Evolutionary conservation across 2,329 filamentous ascomycete species (phyloP).

Genomic region (Pseudocercospora cruenta): DNA sequence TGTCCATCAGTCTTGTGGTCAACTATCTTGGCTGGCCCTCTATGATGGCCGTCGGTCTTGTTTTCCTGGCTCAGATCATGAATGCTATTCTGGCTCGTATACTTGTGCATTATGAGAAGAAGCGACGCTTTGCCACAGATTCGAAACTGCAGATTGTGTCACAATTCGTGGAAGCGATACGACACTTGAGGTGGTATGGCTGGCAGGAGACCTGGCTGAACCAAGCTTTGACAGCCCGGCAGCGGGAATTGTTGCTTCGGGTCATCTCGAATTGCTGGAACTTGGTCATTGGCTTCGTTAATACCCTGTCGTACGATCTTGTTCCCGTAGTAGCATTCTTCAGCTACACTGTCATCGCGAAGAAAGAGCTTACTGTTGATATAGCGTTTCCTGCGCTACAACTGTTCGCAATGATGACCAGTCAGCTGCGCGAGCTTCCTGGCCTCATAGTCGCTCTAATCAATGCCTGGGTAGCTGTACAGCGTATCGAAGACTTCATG

Average conservation of each 20-base stretch:
- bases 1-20: slow-evolving; percentile 76
- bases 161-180: slow-evolving; percentile 84
- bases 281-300: slow-evolving; percentile 68
- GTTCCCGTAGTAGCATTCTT: slow-evolving; percentile 83
- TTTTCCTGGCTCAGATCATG: slow-evolving; percentile 63
- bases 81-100: slow-evolving; percentile 70
- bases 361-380: slow-evolving; percentile 71
- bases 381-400: slow-evolving; percentile 85
- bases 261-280: slow-evolving; percentile 67
- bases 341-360: slow-evolving; percentile 74
- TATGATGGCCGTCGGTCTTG: slow-evolving; percentile 68
- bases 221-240: slow-evolving; percentile 68
- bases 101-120: slow-evolving; percentile 69
- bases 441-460: slow-evolving; percentile 74
- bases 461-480: slow-evolving; percentile 81
- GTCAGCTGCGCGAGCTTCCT: slow-evolving; percentile 73
- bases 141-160: slow-evolving; percentile 76
- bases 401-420: slow-evolving; percentile 75
- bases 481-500: slow-evolving; percentile 85
- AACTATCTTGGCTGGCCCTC: slow-evolving; percentile 79
- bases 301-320: slow-evolving; percentile 70
- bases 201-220: slow-evolving; percentile 78
- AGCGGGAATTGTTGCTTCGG: slow-evolving; percentile 67
- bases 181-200: slow-evolving; percentile 79
- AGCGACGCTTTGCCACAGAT: slow-evolving; percentile 75